Evolutionary conservation across 1,139 yeast species (phyloP), one percentile per base, ranked within the genome.

Genomic region (Pichia cactophila): DNA sequence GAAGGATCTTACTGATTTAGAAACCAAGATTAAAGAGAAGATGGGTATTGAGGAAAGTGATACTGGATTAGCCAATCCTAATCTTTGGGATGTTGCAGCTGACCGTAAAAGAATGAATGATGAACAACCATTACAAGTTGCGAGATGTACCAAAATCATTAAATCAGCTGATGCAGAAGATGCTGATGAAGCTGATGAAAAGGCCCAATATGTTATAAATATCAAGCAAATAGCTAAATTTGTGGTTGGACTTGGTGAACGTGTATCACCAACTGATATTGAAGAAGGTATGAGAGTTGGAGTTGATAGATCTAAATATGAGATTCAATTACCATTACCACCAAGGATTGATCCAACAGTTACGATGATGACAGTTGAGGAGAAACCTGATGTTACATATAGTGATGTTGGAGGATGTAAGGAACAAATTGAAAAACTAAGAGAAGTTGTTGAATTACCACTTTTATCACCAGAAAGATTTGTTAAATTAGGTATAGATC

Each of bases 201-300:
- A 86, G 67, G 76, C 92, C 45, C 88, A 92, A 68, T 94, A 92
- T 67, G 96, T 94, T 54, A 94, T 92, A 66, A 94, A 94, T 69
- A 85, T 92, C 66, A 94, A 92, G 69, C 99, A 94, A 68, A 90
- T 92, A 61, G 99, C 99, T 58, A 92, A 92, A 69, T 92, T 92
- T 66, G 97, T 92, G 50, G 98, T 92, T 47, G 95, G 94, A 8
- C 75, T 92, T 54, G 99, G 97, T 44, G 97, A 94, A 66, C 78
- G 96, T 57, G 97, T 94, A 16, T 86, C 96, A 33, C 98, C 98
- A 37, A 92, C 98, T 1, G 99, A 92, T 77, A 90, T 92, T 54
- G 98, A 92, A 70, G 98, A 94, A 70, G 98, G 98, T 45, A 94
- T 92, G 98, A 80, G 98, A 66, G 97, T 92, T 43, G 99, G 98